These are phyloP conservation scores for Fonsecaea nubica DNA, from an alignment of 2,329 filamentous ascomycete genomes.

Conservation along the genomic window DNA sequence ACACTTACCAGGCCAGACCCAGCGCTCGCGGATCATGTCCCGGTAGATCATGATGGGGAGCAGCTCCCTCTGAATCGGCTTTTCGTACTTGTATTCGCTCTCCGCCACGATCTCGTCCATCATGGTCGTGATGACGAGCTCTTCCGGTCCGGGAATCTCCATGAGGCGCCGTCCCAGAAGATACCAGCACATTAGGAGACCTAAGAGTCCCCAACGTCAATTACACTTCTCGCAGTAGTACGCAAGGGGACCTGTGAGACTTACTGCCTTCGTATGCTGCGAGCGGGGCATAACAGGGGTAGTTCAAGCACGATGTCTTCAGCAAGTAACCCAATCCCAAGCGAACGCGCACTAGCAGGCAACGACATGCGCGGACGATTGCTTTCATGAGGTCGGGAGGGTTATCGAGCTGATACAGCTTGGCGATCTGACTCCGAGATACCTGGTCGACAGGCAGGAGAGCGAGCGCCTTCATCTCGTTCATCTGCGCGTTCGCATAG, in stretches of 20 bases:
- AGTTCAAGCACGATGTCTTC: constrained; percentile 9
- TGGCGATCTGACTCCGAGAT: background rate
- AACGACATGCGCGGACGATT: constrained; percentile 1
- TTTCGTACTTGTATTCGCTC: constrained; percentile 15
- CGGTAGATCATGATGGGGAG: constrained; percentile 17
- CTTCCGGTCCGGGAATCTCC: constrained; percentile 13
- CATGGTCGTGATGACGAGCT: constrained; percentile 17
- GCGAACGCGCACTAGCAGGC: constrained; percentile 10
- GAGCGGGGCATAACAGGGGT: constrained; percentile 2
- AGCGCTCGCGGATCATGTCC: constrained; percentile 19
- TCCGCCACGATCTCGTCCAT: constrained; percentile 18
- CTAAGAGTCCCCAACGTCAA: background rate
- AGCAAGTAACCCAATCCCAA: constrained; percentile 1
- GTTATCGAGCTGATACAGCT: constrained; percentile 3
- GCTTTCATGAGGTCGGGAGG: constrained; percentile 9
- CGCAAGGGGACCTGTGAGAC: background rate
- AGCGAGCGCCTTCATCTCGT: constrained; percentile 15
- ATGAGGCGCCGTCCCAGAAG: constrained; percentile 10
- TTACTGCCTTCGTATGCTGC: constrained; percentile 6
- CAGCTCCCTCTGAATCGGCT: constrained; percentile 11
- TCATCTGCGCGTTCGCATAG: constrained; percentile 7
- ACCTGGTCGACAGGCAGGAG: constrained; percentile 1
- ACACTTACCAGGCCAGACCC: constrained; percentile 14
- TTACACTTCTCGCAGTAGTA: background rate
- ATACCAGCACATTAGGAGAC: constrained; percentile 14